phyloP scores from a whole-genome alignment of 176 grass and related monocot species.

The Elymus sibiricus region DNA sequence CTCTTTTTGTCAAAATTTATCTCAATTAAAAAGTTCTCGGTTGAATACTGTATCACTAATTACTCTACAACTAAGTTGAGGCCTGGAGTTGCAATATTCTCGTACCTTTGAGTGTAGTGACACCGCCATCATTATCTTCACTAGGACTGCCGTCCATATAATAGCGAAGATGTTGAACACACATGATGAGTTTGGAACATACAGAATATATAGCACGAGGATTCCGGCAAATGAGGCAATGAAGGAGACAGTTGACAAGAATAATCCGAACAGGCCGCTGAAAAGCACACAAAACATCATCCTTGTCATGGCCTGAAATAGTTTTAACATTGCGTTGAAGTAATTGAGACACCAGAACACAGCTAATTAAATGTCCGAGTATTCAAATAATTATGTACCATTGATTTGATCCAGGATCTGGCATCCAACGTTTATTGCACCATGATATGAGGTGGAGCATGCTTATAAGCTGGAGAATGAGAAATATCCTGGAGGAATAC shows the following conservation, averaged over 20 bases:
- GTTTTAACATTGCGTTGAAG: neutral
- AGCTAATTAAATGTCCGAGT: neutral
- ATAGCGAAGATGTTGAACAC: slow-evolving; percentile 85
- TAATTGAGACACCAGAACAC: neutral
- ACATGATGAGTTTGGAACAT: slow-evolving; percentile 54
- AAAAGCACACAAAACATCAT: neutral
- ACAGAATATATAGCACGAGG: slow-evolving; percentile 55
- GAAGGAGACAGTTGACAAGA: slow-evolving; percentile 76
- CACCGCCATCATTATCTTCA: slow-evolving; percentile 71
- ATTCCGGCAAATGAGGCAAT: slow-evolving; percentile 71
- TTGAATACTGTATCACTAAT: neutral
- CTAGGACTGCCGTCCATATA: slow-evolving; percentile 72
- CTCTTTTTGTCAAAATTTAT: neutral
- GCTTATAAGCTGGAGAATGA: slow-evolving; percentile 85
- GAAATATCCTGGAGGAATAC: slow-evolving; percentile 70
- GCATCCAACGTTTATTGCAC: slow-evolving; percentile 86
- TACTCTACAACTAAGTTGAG: neutral
- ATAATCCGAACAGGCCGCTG: slow-evolving; percentile 75
- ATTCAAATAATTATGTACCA: slow-evolving; percentile 40
- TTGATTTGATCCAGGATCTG: slow-evolving; percentile 51
- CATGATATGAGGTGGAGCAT: slow-evolving; percentile 83
- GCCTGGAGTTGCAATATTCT: neutral
- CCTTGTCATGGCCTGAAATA: neutral
- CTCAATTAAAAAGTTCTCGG: neutral
- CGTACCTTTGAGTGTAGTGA: slow-evolving; percentile 90